Evolutionary conservation across 495 filamentous ascomycete species (phyloP).

Genomic region (Xylaria acuta): DNA sequence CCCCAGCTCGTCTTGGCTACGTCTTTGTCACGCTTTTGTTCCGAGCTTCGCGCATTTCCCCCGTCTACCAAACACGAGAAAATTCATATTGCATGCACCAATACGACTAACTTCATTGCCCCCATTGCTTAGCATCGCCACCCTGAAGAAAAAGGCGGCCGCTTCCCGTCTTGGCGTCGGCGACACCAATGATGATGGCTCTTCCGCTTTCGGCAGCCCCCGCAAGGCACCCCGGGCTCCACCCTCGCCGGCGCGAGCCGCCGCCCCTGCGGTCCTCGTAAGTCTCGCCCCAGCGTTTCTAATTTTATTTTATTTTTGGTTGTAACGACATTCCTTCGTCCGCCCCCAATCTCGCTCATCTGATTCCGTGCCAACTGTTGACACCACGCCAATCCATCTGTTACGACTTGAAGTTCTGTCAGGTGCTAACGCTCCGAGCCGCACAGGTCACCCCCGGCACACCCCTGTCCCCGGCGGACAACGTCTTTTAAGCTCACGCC

Average conservation of each 20-base stretch:
- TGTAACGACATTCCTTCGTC: not conserved
- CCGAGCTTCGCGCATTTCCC: slow-evolving; percentile 17
- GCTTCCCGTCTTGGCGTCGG: slow-evolving; percentile 44
- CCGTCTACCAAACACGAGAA: not conserved
- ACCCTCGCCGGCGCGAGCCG: slow-evolving; percentile 25
- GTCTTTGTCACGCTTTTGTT: not conserved
- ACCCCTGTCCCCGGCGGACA: slow-evolving; percentile 32
- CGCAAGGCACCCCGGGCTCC: slow-evolving; percentile 36
- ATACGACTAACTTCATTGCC: slow-evolving; percentile 22
- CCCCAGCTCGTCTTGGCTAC: slow-evolving; percentile 12
- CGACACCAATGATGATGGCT: slow-evolving; percentile 15
- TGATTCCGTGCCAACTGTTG: not conserved
- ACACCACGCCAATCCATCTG: not conserved
- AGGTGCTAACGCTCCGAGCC: slow-evolving; percentile 15
- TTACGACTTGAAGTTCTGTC: not conserved
- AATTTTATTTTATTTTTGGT: not conserved
- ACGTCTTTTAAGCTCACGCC: slow-evolving; percentile 29
- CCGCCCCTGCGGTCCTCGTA: slow-evolving; percentile 31
- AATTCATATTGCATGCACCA: not conserved
- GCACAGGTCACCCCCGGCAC: slow-evolving; percentile 29
- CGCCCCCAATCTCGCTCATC: not conserved
- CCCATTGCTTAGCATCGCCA: slow-evolving; percentile 36
- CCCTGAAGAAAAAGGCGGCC: slow-evolving; percentile 52
- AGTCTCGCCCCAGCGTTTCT: slow-evolving; percentile 12
- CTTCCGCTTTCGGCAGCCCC: slow-evolving; percentile 32